Conservation (phyloP, 192 early-diverging fungal species). For the Allomyces arbusculus region DNA sequence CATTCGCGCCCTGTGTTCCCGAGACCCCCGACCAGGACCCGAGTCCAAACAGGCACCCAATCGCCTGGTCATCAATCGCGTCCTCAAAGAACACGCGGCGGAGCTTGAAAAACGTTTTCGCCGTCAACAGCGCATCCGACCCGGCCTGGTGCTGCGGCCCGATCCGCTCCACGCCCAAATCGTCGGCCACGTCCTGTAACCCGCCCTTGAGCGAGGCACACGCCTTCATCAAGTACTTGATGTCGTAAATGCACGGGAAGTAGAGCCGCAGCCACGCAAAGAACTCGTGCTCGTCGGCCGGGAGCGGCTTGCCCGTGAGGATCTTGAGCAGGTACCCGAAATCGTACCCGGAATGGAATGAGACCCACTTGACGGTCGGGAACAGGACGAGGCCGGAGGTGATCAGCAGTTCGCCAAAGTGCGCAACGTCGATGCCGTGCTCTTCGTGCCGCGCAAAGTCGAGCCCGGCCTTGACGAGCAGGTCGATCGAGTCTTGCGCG, state of each 20-base stretch:
- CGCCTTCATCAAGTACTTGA: constrained; percentile 95
- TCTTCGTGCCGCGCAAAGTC: constrained; percentile 94
- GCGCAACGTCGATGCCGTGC: constrained; percentile 80
- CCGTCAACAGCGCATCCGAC: constrained; percentile 84
- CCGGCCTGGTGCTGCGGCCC: constrained; percentile 98
- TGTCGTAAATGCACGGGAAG: constrained; percentile 98
- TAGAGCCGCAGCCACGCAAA: constrained; percentile 77
- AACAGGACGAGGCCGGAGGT: constrained; percentile 89
- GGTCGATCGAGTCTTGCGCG: constrained; percentile 94
- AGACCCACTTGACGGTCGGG: constrained; percentile 91
- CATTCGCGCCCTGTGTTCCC: no score
- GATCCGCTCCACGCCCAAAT: constrained; percentile 74
- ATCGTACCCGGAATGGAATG: constrained; percentile 95
- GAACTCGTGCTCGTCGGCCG: constrained; percentile 85
- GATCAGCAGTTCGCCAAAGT: constrained; percentile 93
- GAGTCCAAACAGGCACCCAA: no score
- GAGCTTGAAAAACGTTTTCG: constrained; percentile 96
- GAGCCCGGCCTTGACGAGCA: constrained; percentile 90
- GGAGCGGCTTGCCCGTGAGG: constrained; percentile 70
- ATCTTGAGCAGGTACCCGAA: constrained; percentile 97
- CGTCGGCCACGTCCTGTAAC: constrained; percentile 94
- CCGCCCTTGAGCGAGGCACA: constrained; percentile 92
- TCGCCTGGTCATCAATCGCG: no score
- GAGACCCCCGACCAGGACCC: no score
- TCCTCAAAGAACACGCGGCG: no score